phyloP scores from a whole-genome alignment of 1,284 basidiomycete species.

The Puccinia hordei region DNA sequence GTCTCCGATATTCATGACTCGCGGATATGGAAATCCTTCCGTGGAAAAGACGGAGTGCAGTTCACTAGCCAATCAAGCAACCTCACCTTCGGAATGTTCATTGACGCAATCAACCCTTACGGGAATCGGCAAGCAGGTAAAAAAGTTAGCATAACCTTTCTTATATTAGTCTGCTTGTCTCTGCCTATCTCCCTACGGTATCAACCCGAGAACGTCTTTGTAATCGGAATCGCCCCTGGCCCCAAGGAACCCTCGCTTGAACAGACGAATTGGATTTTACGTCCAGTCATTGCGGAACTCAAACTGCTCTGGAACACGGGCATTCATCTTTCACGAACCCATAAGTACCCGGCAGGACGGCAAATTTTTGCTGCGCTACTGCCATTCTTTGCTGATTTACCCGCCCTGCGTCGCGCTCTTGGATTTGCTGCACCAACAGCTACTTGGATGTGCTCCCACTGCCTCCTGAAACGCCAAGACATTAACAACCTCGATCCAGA shows the following conservation, averaged over 20 bases:
- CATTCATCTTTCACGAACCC: constrained; percentile 47
- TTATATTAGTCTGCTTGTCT: constrained; percentile 14
- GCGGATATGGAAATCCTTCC: constrained; percentile 23
- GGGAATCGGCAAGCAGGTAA: not conserved
- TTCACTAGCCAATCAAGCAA: not conserved
- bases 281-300: constrained; percentile 58
- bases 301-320: constrained; percentile 58
- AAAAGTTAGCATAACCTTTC: constrained; percentile 8
- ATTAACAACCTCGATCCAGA: constrained; percentile 31
- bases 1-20: constrained; percentile 34
- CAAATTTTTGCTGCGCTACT: constrained; percentile 10
- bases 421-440: constrained; percentile 47
- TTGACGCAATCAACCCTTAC: constrained; percentile 43
- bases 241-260: constrained; percentile 52
- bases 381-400: constrained; percentile 47
- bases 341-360: not conserved
- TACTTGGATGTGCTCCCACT: constrained; percentile 50
- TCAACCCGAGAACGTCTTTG: constrained; percentile 59
- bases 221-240: constrained; percentile 60
- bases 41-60: constrained; percentile 19
- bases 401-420: constrained; percentile 47
- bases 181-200: constrained; percentile 57
- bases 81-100: constrained; percentile 41
- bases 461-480: constrained; percentile 20
- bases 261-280: too few species aligned